Base-by-base conservation (phyloP, 1,139 yeast genomes). In the Diutina ranongensis region DNA sequence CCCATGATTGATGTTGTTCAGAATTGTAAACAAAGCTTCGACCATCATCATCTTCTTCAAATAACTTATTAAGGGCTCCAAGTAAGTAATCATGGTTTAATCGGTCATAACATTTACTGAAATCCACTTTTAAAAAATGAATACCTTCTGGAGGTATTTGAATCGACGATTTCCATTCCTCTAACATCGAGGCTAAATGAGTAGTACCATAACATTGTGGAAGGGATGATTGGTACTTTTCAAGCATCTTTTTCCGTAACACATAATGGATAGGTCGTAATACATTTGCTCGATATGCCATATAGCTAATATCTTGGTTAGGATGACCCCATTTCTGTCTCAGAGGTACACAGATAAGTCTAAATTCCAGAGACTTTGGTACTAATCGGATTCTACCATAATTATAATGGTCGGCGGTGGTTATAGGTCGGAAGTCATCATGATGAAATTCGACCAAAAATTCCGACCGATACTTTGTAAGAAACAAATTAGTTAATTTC, bases 21-120 rank as follows among this genome's bases (percentile, higher is more conserved):
- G 15, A 4, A 13, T n/a, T 4, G 20, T 16, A 15, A 3, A 36
- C 28, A 21, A 7, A 36, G 3, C 8, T 21, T 5, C 21, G 31
- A 13, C 25, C 33, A 16, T 22, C 32, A 20, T 15, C 21, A 16
- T 21, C 42, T 12, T 25, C 42, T 3, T 9, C 32, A 25, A 38
- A 38, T 8, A 38, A 12, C 20, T 25, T 3, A n/a, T 4, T 10
- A 25, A 38, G 31, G 3, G 31, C 25, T 8, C 15, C 42, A 16
- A 38, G n/a, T 5, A 38, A 15, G n/a, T 15, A 15, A n/a, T n/a
- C 20, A 16, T 25, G 42, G 13, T 38, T 20, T 3, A 38, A 21
- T 3, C 42, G 42, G 16, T 38, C 42, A n/a, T 25, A 38, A n/a
- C 42, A 38, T 13, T 38, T 38, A 19, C 18, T 25, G n/a, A 38